Evolutionary conservation across 2,329 filamentous ascomycete species (phyloP), one percentile per base, ranked within the genome.

Genomic region (Paecilomyces niveus): DNA sequence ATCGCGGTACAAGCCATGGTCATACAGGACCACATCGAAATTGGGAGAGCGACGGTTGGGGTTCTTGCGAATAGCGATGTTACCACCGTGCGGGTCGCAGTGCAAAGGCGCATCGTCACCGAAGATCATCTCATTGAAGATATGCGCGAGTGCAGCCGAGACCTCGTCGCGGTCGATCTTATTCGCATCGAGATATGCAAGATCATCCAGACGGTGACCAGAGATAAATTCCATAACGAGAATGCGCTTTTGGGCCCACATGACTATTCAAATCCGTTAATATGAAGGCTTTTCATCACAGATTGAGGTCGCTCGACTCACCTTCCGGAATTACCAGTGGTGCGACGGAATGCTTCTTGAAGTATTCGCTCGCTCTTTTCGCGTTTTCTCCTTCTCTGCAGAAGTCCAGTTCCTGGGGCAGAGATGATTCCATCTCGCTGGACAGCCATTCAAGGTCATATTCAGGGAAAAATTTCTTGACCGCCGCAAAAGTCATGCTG

Each of bases 81-180:
- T 99, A 53, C 94, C 94, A 54, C 92, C 94, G 70, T 99, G 94
- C 0, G 94, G 94, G 70, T 99, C 94, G 76, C 94, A 99, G 77
- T 99, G 94, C 45, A 99, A 78, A 0, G 94, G 92, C 0, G 93
- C 93, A 59, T 88, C 83, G 56, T 87, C 84, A 54, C 93, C 92
- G 65, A 99, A 99, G 65, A 99, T 97, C 94, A 99, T 99, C 72
- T 97, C 92, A 79, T 99, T 99, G 82, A 99, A 99, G 59, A 99
- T 91, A 59, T 88, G 86, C 0, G 94, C 89, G 3, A 99, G 80
- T 0, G 92, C 89, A 1, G 93, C 92, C 0, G 92, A 96, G 4
- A 99, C 94, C 74, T 97, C 93, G 70, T 97, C 94, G 21, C 94
- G 86, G 73, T 96, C 91, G 70, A 99, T 99, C 59, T 85, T 83